Percentiles rank a stretch among this genome's conserved stretches.
Evolutionary conservation across 2,329 filamentous ascomycete genomes (phyloP).

Genomic region (Claviceps spartinae): DNA sequence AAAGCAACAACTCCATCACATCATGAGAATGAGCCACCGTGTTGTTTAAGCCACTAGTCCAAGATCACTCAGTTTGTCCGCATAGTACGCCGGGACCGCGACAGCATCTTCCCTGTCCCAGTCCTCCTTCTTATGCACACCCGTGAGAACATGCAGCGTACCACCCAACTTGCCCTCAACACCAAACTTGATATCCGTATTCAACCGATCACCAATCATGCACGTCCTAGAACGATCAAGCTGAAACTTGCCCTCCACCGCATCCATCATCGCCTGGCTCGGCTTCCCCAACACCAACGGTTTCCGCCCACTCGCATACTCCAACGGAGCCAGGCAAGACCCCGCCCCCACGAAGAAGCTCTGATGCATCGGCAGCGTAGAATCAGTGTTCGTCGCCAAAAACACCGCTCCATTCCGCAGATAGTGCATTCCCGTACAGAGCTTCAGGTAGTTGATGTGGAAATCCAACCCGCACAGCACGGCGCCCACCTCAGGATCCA

Average conservation of each 20-base stretch:
- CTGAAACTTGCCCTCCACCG: slow-evolving; percentile 88
- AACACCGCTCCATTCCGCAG: slow-evolving; percentile 70
- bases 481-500: slow-evolving; percentile 81
- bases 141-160: slow-evolving; percentile 80
- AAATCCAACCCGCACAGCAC: slow-evolving; percentile 88
- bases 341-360: slow-evolving; percentile 87
- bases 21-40: not conserved
- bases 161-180: slow-evolving; percentile 82
- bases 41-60: slow-evolving; percentile 13
- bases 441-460: slow-evolving; percentile 90
- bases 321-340: slow-evolving; percentile 62
- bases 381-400: slow-evolving; percentile 87
- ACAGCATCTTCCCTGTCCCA: slow-evolving; percentile 56
- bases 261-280: slow-evolving; percentile 98
- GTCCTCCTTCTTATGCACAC: slow-evolving; percentile 74
- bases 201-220: slow-evolving; percentile 88
- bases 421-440: slow-evolving; percentile 75
- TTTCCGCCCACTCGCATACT: slow-evolving; percentile 54
- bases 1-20: slow-evolving; percentile 1
- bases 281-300: slow-evolving; percentile 83
- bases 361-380: slow-evolving; percentile 69
- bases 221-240: slow-evolving; percentile 75
- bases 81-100: slow-evolving; percentile 68
- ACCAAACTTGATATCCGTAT: slow-evolving; percentile 94
- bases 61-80: slow-evolving; percentile 74